Base-by-base conservation (phyloP, 2,329 filamentous ascomycete species). In the Lomentospora prolificans region DNA sequence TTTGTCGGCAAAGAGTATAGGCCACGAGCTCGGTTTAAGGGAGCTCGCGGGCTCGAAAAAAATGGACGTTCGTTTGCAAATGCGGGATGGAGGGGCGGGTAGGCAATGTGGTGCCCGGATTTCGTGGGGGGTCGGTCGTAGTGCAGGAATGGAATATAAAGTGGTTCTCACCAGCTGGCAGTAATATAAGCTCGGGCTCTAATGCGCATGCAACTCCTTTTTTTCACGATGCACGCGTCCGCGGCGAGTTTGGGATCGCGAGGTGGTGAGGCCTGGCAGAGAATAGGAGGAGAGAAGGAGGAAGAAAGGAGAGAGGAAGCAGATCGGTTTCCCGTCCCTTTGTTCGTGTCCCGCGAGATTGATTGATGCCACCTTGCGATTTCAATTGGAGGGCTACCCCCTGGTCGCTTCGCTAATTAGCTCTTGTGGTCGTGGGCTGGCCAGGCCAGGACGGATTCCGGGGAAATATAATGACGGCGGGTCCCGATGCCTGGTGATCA, bases 351-450 rank as follows among this genome's bases (percentile, higher is more conserved):
- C 17, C 25, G 10, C 50, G 50, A 33, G 30, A 52, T 25, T 14
- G 44, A 25, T 48, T 48, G 44, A 60, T 60, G 59, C 59, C 59
- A 59, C 59, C 56, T 60, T 60, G 55, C 59, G 59, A 57, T 28
- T 60, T 55, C 53, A n/a, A 39, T 31, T 51, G 33, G 30, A 22
- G 51, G 33, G 41, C 14, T 14, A 7, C 30, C 31, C 19, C 44
- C 46, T 55, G 25, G 50, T 52, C 50, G 6, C 28, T 36, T 31
- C 27, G 27, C 30, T 33, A 52, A 52, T 52, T 52, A 33, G 30
- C 50, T 33, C 19, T 10, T n/a, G n/a, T n/a, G n/a, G n/a, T 22
- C 8, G 19, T 14, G 19, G 17, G 44, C 17, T 22, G n/a, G n/a
- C 44, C 17, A 48, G 22, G 44, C 8, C 7, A 9, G 36, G n/a